These are phyloP conservation scores for Omphalotus olearius DNA, from an alignment of 1,284 basidiomycete genomes.

Conservation along the genomic window DNA sequence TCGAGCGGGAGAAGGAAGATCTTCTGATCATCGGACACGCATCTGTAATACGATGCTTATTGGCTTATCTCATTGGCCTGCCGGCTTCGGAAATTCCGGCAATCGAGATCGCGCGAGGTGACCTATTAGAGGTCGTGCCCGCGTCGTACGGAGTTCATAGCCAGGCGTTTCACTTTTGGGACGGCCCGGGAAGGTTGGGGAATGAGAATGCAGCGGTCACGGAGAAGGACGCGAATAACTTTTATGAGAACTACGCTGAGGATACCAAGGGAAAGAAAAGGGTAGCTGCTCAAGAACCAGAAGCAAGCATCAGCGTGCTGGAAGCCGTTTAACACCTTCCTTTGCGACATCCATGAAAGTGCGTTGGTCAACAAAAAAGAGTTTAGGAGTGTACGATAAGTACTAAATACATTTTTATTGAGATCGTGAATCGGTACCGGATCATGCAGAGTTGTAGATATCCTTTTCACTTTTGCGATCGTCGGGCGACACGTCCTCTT, in stretches of 20 bases:
- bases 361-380: too few relatives aligned
- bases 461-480: background rate
- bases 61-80: constrained; percentile 89
- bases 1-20: constrained; percentile 79
- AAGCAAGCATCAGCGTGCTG: constrained; percentile 10
- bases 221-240: constrained; percentile 62
- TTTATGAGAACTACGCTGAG: constrained; percentile 84
- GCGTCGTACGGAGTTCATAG: constrained; percentile 88
- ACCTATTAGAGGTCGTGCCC: constrained; percentile 86
- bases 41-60: constrained; percentile 95
- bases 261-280: constrained; percentile 72
- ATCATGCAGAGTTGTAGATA: background rate
- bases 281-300: constrained; percentile 11
- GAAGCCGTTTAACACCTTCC: constrained; percentile 3
- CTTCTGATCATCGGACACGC: constrained; percentile 81
- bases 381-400: too few relatives aligned
- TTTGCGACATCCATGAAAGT: too few relatives aligned
- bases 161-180: constrained; percentile 91
- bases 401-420: background rate
- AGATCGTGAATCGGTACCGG: background rate
- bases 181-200: constrained; percentile 63
- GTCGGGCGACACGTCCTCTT: background rate
- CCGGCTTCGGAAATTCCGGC: constrained; percentile 97
- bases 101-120: constrained; percentile 91
- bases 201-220: constrained; percentile 37